Evolutionary conservation across 768 basidiomycete genomes (phyloP), one percentile per base, ranked within the genome.

Genomic region (Leccinellum albellum): DNA sequence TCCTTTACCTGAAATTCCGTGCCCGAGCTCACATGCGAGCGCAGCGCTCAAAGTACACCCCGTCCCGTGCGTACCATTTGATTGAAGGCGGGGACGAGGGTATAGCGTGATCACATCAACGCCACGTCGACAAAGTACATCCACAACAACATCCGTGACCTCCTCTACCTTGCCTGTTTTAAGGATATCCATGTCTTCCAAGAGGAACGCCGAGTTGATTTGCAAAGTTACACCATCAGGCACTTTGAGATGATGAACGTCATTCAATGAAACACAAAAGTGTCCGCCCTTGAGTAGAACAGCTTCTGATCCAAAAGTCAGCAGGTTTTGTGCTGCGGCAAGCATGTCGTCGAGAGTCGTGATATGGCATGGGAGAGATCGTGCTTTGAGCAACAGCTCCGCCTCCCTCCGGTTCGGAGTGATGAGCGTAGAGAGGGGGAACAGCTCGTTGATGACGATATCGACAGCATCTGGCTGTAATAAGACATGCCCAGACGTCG

Each of bases 1-100:
- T 62, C 58, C 31, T 35, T 79, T 80, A 66, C 51, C 79, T 77
- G 58, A n/a, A 60, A 50, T 9, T 59, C 61, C 56, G 83, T 85
- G 46, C 3, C 82, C 87, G 15, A 94, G 74, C 6, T 78, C 77
- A 54, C 84, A 85, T 2, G 87, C 86, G 17, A 96, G 79, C 0
- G 92, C 90, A 0, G 94, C 86, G 47, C 86, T 87, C n/a, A 97
- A 76, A 0, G 94, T 97, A 69, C 94, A 97, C 2, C 94, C 94
- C 0, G 94, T 97, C 1, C 94, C 94, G 66, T 96, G 94, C 0
- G 94, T 97, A 61, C 78, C 91, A 32, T 73, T 79, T 6, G 89
- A 84, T 14, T 86, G 75, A 21, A 92, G 73, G 14, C 82, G 75
- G 2, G 88, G 85, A 7, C 83, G 79, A 20, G 82, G 76, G 58